A percentile compares a stretch with the other conserved stretches of the same genome.
phyloP scores from a whole-genome alignment of 805 yeast genomes.

The Ogataea paraovalis region DNA sequence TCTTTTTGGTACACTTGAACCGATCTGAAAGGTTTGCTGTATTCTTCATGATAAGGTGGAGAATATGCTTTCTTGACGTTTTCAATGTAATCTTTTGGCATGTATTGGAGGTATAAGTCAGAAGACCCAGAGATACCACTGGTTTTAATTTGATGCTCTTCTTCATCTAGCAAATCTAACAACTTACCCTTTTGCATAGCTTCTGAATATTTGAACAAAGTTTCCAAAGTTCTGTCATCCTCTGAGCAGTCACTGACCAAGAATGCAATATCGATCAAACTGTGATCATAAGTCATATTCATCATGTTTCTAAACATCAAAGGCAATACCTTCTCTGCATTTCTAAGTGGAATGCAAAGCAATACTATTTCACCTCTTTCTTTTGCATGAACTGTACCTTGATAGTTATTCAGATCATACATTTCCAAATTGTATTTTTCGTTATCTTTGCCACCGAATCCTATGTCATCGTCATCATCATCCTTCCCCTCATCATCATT shows the following conservation, averaged over 20 bases:
- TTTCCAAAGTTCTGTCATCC: slow-evolving; percentile 61
- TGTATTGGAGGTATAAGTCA: slow-evolving; percentile 64
- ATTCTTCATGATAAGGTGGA: slow-evolving; percentile 62
- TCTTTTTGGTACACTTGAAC: slow-evolving; percentile 78
- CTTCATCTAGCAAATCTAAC: slow-evolving; percentile 42
- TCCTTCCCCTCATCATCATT: no score
- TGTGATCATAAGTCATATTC: slow-evolving; percentile 83
- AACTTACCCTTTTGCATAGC: slow-evolving; percentile 71
- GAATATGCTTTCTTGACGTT: slow-evolving; percentile 55
- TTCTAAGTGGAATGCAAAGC: slow-evolving; percentile 70
- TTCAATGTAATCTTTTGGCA: slow-evolving; percentile 59
- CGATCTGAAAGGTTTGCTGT: slow-evolving; percentile 67
- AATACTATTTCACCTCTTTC: slow-evolving; percentile 58
- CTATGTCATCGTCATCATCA: not conserved
- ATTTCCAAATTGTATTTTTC: slow-evolving; percentile 54
- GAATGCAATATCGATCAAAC: slow-evolving; percentile 73
- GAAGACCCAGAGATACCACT: slow-evolving; percentile 47
- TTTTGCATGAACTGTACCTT: slow-evolving; percentile 49
- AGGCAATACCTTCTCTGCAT: slow-evolving; percentile 73
- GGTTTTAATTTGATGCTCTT: slow-evolving; percentile 33
- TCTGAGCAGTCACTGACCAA: slow-evolving; percentile 76
- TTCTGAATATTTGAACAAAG: slow-evolving; percentile 58
- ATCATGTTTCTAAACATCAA: slow-evolving; percentile 80
- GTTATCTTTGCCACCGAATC: slow-evolving; percentile 4
- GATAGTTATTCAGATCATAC: slow-evolving; percentile 58